These are phyloP conservation scores for Ochetophila trinervis DNA, from an alignment of 306 rosid species.

Conservation along the genomic window DNA sequence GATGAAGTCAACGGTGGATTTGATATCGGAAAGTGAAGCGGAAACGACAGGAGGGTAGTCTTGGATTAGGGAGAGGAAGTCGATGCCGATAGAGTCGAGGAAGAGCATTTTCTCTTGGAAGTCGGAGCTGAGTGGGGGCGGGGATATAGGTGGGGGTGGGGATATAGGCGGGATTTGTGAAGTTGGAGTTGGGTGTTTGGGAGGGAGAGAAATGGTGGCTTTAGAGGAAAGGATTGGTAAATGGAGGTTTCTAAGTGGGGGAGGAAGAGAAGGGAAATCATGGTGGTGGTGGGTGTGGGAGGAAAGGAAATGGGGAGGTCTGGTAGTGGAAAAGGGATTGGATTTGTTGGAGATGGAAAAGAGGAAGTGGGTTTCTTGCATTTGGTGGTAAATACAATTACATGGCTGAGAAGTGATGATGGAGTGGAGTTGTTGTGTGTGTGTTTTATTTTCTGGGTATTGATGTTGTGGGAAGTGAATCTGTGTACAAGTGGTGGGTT, in stretches of 20 bases:
- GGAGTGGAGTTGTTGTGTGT: background rate
- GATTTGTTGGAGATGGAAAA: conserved; percentile 18
- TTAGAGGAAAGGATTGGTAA: conserved; percentile 23
- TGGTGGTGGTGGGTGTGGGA: conserved; percentile 2
- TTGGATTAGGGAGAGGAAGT: conserved; percentile 60
- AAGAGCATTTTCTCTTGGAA: conserved; percentile 66
- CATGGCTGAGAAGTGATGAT: background rate
- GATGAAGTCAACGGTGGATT: conserved; percentile 58
- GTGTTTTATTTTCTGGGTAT: too few species aligned
- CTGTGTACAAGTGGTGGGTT: too few species aligned
- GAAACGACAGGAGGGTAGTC: conserved; percentile 61
- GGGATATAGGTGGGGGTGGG: conserved; percentile 5
- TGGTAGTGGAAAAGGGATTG: conserved; percentile 2
- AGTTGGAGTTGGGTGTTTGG: conserved; percentile 6
- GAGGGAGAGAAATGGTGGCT: conserved; percentile 19
- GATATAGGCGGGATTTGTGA: conserved; percentile 9
- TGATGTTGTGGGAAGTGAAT: too few species aligned
- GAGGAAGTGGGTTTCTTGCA: conserved; percentile 34
- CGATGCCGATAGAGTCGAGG: conserved; percentile 81
- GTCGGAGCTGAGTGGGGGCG: conserved; percentile 15
- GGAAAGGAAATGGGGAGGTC: background rate
- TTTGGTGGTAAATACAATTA: conserved; percentile 2
- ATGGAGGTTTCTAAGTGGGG: background rate
- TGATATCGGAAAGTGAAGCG: conserved; percentile 50
- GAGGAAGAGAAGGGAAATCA: conserved; percentile 17